A percentile compares a stretch with the other conserved stretches of the same genome.
Conservation (phyloP, 139 green algal genomes). For the Medakamo hakoo region DNA sequence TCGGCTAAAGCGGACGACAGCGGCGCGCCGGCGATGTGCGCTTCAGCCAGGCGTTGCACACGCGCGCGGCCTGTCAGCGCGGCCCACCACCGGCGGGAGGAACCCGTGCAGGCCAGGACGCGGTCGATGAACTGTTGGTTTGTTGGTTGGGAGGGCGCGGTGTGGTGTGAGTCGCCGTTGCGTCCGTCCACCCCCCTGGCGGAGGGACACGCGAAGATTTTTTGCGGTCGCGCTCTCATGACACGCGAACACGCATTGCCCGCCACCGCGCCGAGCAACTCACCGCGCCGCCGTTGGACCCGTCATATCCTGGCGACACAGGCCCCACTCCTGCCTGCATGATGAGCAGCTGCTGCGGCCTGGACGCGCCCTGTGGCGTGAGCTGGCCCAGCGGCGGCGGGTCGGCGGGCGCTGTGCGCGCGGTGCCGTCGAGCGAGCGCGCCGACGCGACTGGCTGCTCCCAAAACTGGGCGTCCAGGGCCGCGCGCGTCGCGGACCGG, state of each 20-base stretch:
- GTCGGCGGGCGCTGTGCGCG: constrained; percentile 27
- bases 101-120: constrained; percentile 26
- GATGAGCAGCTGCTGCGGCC: constrained; percentile 47
- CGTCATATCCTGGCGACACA: constrained; percentile 30
- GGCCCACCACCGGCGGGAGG: constrained; percentile 44
- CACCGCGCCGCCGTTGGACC: constrained; percentile 36
- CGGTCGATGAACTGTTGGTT: constrained; percentile 50
- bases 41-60: constrained; percentile 17
- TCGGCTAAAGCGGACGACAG: constrained; percentile 14
- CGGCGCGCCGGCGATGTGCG: constrained; percentile 3
- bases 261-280: constrained; percentile 10
- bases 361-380: constrained; percentile 30
- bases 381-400: constrained; percentile 32
- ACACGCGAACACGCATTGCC: not conserved
- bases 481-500: constrained; percentile 21
- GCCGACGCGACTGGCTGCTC: constrained; percentile 18
- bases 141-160: not conserved
- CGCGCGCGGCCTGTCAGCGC: constrained; percentile 28
- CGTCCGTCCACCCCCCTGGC: not conserved
- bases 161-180: not conserved
- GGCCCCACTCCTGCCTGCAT: constrained; percentile 40
- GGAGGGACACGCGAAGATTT: not conserved
- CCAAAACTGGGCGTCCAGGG: constrained; percentile 53
- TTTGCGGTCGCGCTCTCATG: not conserved
- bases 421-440: constrained; percentile 25